Conservation (phyloP, 73 alveolate species). For the Tetrahymena thermophila region DNA sequence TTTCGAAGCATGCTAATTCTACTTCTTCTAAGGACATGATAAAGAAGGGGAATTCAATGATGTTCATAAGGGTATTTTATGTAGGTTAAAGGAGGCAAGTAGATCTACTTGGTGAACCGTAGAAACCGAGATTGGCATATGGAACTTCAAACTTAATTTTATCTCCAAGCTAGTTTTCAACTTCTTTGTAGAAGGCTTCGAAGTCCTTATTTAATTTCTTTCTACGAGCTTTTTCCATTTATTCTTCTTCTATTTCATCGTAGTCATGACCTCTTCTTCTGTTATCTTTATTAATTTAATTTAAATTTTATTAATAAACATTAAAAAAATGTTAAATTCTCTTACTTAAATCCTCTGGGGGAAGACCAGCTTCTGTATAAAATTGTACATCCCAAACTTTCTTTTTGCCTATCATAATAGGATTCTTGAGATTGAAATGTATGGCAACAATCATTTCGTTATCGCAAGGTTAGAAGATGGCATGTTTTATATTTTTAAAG, state of each 20-base stretch:
- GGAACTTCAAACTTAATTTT: constrained; percentile 51
- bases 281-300: neutral
- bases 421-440: constrained; percentile 84
- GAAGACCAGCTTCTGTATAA: constrained; percentile 87
- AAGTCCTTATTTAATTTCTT: constrained; percentile 72
- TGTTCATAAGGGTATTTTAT: constrained; percentile 70
- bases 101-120: constrained; percentile 83
- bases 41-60: constrained; percentile 90
- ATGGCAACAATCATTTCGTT: constrained; percentile 82
- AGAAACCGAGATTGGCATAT: constrained; percentile 69
- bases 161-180: constrained; percentile 72
- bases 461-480: constrained; percentile 88
- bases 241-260: constrained; percentile 93
- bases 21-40: constrained; percentile 81
- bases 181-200: constrained; percentile 63
- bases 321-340: neutral
- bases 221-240: constrained; percentile 75
- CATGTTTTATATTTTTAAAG: constrained; percentile 82
- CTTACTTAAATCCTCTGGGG: constrained; percentile 80
- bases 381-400: constrained; percentile 82
- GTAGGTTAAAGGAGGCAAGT: constrained; percentile 82
- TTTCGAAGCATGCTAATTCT: constrained; percentile 84
- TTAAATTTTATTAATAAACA: neutral
- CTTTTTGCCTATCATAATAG: constrained; percentile 78
- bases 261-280: constrained; percentile 57